phyloP scores from a whole-genome alignment of 257 asterid species.

The Buddleja alternifolia region DNA sequence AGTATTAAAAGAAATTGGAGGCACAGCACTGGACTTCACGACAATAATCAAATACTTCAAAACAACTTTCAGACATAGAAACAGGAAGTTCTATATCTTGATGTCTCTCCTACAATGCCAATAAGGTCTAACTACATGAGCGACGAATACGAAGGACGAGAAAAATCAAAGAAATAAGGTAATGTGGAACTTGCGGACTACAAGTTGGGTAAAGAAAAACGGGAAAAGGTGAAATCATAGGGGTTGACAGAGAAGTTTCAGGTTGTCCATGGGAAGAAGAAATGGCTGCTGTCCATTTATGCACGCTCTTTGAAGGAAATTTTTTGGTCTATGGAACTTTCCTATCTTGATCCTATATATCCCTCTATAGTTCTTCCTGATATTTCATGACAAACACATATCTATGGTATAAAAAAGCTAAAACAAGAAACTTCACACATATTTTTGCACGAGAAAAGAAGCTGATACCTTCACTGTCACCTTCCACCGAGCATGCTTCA shows the following conservation, averaged over 20 bases:
- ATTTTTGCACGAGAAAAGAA: constrained; percentile 5
- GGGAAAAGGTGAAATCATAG: neutral
- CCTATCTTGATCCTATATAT: constrained; percentile 14
- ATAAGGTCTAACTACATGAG: constrained; percentile 8
- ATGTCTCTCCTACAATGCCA: constrained; percentile 8
- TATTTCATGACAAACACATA: constrained; percentile 15
- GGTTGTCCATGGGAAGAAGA: constrained; percentile 5
- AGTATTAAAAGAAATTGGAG: constrained; percentile 4
- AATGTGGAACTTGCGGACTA: constrained; percentile 6
- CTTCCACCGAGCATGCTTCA: constrained; percentile 88
- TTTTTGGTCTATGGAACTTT: neutral
- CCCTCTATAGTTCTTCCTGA: neutral
- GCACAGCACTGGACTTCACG: constrained; percentile 20
- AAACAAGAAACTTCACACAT: constrained; percentile 21
- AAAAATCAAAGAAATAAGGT: constrained; percentile 12
- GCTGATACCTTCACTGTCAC: constrained; percentile 80
- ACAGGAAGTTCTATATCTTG: constrained; percentile 5
- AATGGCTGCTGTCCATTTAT: neutral
- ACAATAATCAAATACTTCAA: neutral
- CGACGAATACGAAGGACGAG: constrained; percentile 19
- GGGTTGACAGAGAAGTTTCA: neutral
- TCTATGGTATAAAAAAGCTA: neutral
- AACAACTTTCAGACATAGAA: neutral
- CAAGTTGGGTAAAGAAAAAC: constrained; percentile 9
- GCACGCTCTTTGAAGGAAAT: neutral